Conservation (phyloP, 495 filamentous ascomycete genomes). For the Podospora sp. region DNA sequence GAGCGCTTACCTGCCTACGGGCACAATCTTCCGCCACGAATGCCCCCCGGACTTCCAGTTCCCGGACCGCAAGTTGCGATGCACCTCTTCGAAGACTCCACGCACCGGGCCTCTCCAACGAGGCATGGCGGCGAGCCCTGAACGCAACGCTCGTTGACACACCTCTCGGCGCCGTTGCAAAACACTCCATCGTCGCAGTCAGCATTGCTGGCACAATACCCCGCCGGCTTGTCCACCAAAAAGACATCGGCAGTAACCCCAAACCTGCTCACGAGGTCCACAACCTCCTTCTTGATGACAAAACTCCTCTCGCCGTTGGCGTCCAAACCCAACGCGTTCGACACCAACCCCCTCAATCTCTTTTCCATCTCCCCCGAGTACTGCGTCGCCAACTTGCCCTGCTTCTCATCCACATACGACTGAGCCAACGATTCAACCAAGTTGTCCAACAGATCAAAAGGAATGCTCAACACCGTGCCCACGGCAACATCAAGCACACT, state of each 20-base stretch:
- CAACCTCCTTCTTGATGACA: conserved; percentile 22
- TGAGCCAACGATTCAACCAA: conserved; percentile 23
- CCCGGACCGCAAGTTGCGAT: conserved; percentile 10
- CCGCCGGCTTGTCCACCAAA: conserved; percentile 23
- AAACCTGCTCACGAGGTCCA: conserved; percentile 14
- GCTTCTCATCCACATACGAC: conserved; percentile 22
- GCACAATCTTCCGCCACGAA: conserved; percentile 11
- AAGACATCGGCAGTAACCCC: conserved; percentile 20
- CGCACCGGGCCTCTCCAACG: conserved; percentile 3
- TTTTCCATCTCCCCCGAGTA: conserved; percentile 26
- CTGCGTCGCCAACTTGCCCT: not conserved
- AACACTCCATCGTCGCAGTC: conserved; percentile 19
- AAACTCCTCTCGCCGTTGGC: conserved; percentile 25
- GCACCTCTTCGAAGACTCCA: conserved; percentile 20
- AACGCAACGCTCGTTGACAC: conserved; percentile 21
- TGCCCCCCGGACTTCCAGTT: not conserved
- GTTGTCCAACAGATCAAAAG: conserved; percentile 24
- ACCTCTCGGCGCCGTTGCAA: conserved; percentile 25
- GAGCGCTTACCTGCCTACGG: not conserved
- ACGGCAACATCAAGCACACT: conserved; percentile 21
- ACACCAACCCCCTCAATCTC: conserved; percentile 9
- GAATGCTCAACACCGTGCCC: conserved; percentile 15
- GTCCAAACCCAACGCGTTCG: conserved; percentile 16
- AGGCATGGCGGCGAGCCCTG: conserved; percentile 7
- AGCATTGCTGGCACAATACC: conserved; percentile 17